Evolutionary conservation across 2,329 filamentous ascomycete genomes (phyloP), one percentile per base, ranked within the genome.

Genomic region (Lachnellula cervina): DNA sequence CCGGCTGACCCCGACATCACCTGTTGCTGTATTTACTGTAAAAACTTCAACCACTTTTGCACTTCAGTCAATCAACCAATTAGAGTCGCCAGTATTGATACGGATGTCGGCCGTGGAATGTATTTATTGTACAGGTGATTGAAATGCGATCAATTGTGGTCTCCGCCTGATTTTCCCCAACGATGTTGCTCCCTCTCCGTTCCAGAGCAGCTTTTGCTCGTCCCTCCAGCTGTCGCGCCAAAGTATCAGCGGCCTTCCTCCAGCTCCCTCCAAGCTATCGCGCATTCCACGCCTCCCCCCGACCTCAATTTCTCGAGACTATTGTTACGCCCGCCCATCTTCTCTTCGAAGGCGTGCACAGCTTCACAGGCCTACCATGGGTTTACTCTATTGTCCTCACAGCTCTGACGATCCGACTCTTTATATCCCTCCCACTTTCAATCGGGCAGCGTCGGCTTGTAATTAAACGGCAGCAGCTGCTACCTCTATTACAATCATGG

Each of bases 371-470:
- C 44, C 70, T 83, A 2, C 73, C 80, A 53, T 85, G 81, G 81
- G 77, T 70, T 7, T 71, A 73, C 13, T 76, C 78, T 19, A 75
- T 85, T 43, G 81, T 81, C 4, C 68, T 82, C 52, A 74, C 79
- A 4, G 81, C 81, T 3, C 64, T 83, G 42, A 49, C 77, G 16
- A 71, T 82, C 2, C 78, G 81, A 48, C 71, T 68, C 17, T 54
- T 71, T 6, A 66, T 82, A 50, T 73, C 77, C 43, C 68, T 79
- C 9, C 78, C 79, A 3, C 56, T 80, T 11, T 67, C 77, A 42
- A 66, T 77, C 43, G 77, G 73, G 60, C 57, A 71, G 56, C 69
- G 76, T 62, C 61, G 67, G 52, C 66, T 68, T 57, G 70, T 62
- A 58, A 70, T 64, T 64, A 74, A 73, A 59, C 76, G 75, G 64